phyloP scores from a whole-genome alignment of 2,329 filamentous ascomycete species.

The Aspergillus brunneoviolaceus region DNA sequence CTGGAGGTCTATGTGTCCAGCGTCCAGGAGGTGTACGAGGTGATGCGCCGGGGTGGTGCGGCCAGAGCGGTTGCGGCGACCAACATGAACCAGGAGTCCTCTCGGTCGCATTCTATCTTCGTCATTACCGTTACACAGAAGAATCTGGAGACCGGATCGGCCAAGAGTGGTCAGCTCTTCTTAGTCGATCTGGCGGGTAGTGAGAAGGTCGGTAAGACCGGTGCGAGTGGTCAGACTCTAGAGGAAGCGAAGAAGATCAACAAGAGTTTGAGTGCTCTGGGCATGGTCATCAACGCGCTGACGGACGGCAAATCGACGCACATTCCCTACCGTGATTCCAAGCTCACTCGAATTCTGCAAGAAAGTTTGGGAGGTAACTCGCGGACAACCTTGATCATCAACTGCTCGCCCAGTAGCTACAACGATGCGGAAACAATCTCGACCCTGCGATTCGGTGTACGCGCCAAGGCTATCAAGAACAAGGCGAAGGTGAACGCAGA shows the following conservation, averaged over 20 bases:
- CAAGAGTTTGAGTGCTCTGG: slow-evolving; percentile 95
- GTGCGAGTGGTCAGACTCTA: slow-evolving; percentile 92
- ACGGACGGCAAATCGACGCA: slow-evolving; percentile 97
- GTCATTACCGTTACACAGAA: slow-evolving; percentile 97
- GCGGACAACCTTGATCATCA: slow-evolving; percentile 96
- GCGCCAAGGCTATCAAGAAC: slow-evolving; percentile 99
- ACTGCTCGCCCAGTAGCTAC: slow-evolving; percentile 98
- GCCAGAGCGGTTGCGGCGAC: slow-evolving; percentile 91
- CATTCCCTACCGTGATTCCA: slow-evolving; percentile 95
- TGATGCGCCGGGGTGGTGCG: slow-evolving; percentile 88
- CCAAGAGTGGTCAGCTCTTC: slow-evolving; percentile 95
- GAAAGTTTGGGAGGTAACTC: slow-evolving; percentile 97
- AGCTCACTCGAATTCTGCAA: slow-evolving; percentile 94
- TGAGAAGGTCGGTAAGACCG: slow-evolving; percentile 98
- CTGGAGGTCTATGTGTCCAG: slow-evolving; percentile 94
- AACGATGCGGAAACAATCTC: slow-evolving; percentile 94
- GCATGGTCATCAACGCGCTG: slow-evolving; percentile 98
- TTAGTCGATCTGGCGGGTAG: slow-evolving; percentile 97
- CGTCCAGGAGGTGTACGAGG: slow-evolving; percentile 93
- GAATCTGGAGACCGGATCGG: slow-evolving; percentile 92
- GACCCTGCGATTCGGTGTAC: slow-evolving; percentile 89
- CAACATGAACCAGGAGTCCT: slow-evolving; percentile 99
- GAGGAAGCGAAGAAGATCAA: slow-evolving; percentile 99
- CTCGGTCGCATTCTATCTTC: slow-evolving; percentile 96
- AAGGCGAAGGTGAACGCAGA: slow-evolving; percentile 99